Evolutionary conservation across 2,329 filamentous ascomycete species (phyloP).

Genomic region (Neonectria neomacrospora): DNA sequence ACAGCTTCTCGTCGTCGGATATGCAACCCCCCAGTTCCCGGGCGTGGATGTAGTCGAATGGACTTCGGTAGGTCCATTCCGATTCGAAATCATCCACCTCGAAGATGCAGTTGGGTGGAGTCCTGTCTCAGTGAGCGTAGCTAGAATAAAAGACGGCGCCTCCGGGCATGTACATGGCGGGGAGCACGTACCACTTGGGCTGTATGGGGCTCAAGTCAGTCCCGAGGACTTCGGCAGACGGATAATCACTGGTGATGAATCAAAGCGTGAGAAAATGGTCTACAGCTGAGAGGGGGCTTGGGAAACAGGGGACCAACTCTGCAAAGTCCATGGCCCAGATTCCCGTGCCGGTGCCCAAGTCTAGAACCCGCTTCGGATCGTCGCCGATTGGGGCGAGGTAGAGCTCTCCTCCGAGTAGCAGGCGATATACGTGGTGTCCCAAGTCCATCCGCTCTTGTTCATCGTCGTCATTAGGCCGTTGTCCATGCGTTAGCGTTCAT

Average conservation of each 20-base stretch:
- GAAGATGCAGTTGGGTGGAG: too few relatives aligned
- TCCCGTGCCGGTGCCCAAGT: conserved; percentile 16
- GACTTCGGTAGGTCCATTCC: background rate
- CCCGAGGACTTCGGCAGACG: conserved; percentile 22
- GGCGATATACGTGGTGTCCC: conserved; percentile 21
- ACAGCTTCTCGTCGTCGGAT: background rate
- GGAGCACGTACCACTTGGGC: conserved; percentile 8
- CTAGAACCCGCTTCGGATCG: conserved; percentile 8
- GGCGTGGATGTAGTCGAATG: conserved; percentile 12
- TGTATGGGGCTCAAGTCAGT: conserved; percentile 27
- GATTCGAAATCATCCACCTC: too few relatives aligned
- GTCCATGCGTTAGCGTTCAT: background rate
- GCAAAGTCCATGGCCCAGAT: conserved; percentile 18
- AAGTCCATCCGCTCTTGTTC: conserved; percentile 29
- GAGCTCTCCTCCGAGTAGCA: conserved; percentile 11
- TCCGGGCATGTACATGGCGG: too few relatives aligned
- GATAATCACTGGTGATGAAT: conserved; percentile 4
- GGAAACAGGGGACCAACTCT: conserved; percentile 7
- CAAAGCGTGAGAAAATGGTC: background rate
- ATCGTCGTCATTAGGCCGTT: conserved; percentile 22
- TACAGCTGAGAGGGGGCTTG: too few relatives aligned
- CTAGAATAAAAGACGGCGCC: too few relatives aligned
- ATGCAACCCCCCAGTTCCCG: conserved; percentile 13
- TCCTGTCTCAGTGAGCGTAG: too few relatives aligned
- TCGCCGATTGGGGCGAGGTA: conserved; percentile 14